These are phyloP conservation scores for Lactarius akahatsu DNA, from an alignment of 768 basidiomycete genomes.

Conservation along the genomic window DNA sequence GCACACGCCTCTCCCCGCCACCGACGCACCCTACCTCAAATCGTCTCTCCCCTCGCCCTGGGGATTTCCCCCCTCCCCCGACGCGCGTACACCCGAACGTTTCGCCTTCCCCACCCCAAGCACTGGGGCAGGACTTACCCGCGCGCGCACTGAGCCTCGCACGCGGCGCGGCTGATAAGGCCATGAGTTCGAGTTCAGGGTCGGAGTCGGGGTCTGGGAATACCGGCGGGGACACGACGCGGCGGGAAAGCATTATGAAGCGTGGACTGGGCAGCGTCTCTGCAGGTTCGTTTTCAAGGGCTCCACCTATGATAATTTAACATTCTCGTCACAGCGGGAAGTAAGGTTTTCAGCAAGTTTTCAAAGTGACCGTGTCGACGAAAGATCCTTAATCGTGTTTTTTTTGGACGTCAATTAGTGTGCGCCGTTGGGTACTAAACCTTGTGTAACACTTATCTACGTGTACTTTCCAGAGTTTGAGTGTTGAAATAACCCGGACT, in stretches of 20 bases:
- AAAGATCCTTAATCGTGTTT: not conserved
- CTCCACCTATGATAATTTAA: not conserved
- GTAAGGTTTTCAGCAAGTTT: constrained; percentile 16
- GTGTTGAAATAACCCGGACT: not conserved
- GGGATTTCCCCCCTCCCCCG: constrained; percentile 2
- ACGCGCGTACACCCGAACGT: constrained; percentile 5
- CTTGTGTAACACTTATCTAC: not conserved
- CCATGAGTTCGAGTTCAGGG: not conserved
- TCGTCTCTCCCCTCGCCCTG: not conserved
- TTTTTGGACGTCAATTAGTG: not conserved
- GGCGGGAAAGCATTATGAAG: not conserved
- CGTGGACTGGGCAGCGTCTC: constrained; percentile 9
- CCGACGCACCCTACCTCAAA: constrained; percentile 1
- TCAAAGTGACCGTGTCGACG: constrained; percentile 5
- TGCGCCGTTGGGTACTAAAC: not conserved
- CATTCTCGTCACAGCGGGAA: constrained; percentile 8
- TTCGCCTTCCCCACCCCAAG: constrained; percentile 1
- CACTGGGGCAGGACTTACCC: constrained; percentile 5
- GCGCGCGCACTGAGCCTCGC: constrained; percentile 25
- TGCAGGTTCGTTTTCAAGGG: constrained; percentile 18
- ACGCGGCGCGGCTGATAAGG: not conserved
- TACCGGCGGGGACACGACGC: not conserved
- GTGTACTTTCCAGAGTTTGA: not conserved
- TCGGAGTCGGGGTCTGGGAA: not conserved
- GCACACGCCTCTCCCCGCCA: not conserved